These are phyloP conservation scores for Sesbania bispinosa DNA, from an alignment of 306 rosid species.

Conservation along the genomic window DNA sequence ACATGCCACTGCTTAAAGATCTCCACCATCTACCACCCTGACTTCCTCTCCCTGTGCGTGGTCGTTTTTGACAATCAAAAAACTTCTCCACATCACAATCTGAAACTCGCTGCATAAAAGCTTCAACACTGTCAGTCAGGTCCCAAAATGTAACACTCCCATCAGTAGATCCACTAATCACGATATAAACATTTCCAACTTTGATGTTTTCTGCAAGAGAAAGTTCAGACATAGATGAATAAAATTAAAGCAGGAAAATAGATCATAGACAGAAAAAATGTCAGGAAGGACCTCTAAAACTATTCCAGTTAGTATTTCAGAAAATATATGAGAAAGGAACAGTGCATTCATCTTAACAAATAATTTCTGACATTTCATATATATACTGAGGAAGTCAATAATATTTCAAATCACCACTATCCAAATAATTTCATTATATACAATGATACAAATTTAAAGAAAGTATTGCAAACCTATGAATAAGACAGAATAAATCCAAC, in stretches of 20 bases:
- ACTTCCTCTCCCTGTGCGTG: constrained; percentile 95
- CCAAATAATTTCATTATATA: neutral
- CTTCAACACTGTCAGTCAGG: constrained; percentile 59
- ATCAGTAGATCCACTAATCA: constrained; percentile 91
- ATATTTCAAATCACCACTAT: neutral
- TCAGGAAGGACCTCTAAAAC: neutral
- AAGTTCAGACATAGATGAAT: constrained; percentile 6
- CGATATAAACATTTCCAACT: constrained; percentile 50
- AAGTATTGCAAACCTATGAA: neutral
- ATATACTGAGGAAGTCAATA: neutral
- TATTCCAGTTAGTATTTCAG: neutral
- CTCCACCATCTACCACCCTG: constrained; percentile 98
- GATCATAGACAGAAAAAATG: neutral
- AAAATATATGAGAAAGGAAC: neutral
- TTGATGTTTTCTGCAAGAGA: constrained; percentile 44
- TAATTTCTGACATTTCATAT: neutral
- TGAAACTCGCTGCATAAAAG: constrained; percentile 63
- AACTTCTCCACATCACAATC: constrained; percentile 49
- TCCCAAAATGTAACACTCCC: constrained; percentile 95
- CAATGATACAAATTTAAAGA: constrained; percentile 15
- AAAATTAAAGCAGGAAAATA: constrained; percentile 12
- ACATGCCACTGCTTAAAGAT: constrained; percentile 47
- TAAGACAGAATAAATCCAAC: too few species aligned
- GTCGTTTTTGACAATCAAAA: constrained; percentile 80
- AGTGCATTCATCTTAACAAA: constrained; percentile 13